Conservation (phyloP, 1,139 yeast genomes). For the Candida sp. region DNA sequence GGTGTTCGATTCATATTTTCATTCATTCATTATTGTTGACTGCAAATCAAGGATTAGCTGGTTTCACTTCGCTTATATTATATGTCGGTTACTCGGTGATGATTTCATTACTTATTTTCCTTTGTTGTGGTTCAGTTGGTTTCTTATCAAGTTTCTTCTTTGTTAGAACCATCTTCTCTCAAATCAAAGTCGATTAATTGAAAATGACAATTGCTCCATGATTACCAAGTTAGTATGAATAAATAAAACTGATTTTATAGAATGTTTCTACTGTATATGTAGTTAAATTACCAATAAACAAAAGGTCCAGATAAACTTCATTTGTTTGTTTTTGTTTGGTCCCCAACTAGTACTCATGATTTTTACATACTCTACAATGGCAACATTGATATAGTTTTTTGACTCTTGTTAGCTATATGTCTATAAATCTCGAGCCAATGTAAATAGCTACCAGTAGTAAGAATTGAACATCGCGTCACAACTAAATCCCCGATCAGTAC, state of each 20-base stretch:
- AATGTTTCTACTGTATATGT: background rate
- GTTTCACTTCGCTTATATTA: constrained; percentile 71
- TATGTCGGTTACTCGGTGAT: constrained; percentile 85
- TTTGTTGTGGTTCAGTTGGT: constrained; percentile 88
- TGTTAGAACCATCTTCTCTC: constrained; percentile 74
- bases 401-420: background rate
- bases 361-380: too few species aligned
- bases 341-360: too few species aligned
- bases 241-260: background rate
- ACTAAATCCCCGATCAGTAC: constrained; percentile 15
- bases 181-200: constrained; percentile 73
- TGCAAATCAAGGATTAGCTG: constrained; percentile 62
- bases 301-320: too few species aligned
- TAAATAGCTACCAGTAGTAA: background rate
- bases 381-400: too few species aligned
- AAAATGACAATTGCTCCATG: background rate
- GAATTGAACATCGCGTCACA: background rate
- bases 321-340: too few species aligned
- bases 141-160: constrained; percentile 72
- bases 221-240: too few species aligned
- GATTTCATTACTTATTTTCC: constrained; percentile 67
- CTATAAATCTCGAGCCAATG: background rate
- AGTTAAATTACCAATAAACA: background rate
- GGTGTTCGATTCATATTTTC: constrained; percentile 82
- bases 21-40: constrained; percentile 77